Base-by-base conservation (phyloP, 768 basidiomycete genomes). In the Boletus eberwhitei region DNA sequence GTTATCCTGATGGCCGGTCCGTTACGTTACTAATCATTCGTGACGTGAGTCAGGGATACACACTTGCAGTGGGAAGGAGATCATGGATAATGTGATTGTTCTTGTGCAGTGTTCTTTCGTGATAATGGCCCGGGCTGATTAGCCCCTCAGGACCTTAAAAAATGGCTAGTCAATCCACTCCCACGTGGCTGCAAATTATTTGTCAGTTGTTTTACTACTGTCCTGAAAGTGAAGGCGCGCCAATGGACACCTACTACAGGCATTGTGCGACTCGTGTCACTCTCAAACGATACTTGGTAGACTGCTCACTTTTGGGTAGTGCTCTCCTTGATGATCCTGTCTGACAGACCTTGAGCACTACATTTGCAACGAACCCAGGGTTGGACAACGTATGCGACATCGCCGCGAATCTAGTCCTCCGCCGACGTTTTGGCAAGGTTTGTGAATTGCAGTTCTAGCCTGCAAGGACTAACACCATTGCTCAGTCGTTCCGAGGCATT, bases 21-120 rank as follows among this genome's bases (percentile, higher is more conserved):
- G 8, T 48, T 36, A 29, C 35, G 24, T 32, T 26, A 24, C 24
- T 32, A 14, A 52, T 37, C 52, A 9, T 43, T 41, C 22, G n/a
- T 36, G 11, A 56, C 24, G 11, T n/a, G 39, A 8, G 43, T 29
- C 21, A 70, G 62, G 19, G 8, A 52, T 58, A 44, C 49, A 46
- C 34, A 50, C 29, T 38, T 56, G 52, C 57, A 58, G 50, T 8
- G 55, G 55, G 29, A 44, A 38, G 32, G 19, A 43, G 21, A 62
- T 71, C 12, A 43, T 59, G 19, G 63, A 71, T 45, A 67, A 65
- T 49, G 71, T 66, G 36, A 52, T 34, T 36, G 14, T 36, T 32
- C 12, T 16, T 16, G 16, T n/a, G 1, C 19, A 70, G 64, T 68
- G 71, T 4, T 62, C 75, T 11, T 74, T 75, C 49, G 73, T 74